These are phyloP conservation scores for Raddia guianensis DNA, from an alignment of 176 grass and related monocot genomes.

Conservation along the genomic window DNA sequence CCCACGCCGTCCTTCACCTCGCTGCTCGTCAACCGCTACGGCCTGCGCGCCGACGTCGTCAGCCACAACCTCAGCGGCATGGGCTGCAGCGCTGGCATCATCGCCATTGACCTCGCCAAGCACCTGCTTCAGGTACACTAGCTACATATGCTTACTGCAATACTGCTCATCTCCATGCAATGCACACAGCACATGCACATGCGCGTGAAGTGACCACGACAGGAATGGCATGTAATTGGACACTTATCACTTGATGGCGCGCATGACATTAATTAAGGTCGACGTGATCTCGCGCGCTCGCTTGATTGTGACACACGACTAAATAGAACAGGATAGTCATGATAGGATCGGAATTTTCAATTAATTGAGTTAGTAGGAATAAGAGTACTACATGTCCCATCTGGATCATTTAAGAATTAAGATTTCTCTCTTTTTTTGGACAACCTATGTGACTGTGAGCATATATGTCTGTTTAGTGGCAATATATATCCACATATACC, in stretches of 20 bases:
- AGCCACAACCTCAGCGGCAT: conserved; percentile 69
- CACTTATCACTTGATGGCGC: neutral
- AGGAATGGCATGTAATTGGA: neutral
- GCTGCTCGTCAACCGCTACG: conserved; percentile 55
- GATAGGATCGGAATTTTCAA: neutral
- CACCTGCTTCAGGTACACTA: conserved; percentile 60
- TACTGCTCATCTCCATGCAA: neutral
- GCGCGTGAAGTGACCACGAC: neutral
- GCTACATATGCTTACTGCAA: no score
- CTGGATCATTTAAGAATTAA: neutral
- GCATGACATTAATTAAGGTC: neutral
- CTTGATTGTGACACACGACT: neutral
- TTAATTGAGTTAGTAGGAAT: neutral
- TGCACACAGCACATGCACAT: neutral
- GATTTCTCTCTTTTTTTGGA: neutral
- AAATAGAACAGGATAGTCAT: neutral
- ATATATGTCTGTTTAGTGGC: neutral
- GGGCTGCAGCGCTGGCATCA: conserved; percentile 73
- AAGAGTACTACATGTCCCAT: conserved; percentile 23
- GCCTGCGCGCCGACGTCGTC: conserved; percentile 41
- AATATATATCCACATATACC: neutral
- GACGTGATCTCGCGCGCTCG: neutral
- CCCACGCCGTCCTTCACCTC: conserved; percentile 67
- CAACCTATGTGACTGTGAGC: neutral
- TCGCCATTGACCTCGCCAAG: conserved; percentile 66